Base-by-base conservation (phyloP, 2,329 filamentous ascomycete genomes). In the Stachybotrys chlorohalonatus region DNA sequence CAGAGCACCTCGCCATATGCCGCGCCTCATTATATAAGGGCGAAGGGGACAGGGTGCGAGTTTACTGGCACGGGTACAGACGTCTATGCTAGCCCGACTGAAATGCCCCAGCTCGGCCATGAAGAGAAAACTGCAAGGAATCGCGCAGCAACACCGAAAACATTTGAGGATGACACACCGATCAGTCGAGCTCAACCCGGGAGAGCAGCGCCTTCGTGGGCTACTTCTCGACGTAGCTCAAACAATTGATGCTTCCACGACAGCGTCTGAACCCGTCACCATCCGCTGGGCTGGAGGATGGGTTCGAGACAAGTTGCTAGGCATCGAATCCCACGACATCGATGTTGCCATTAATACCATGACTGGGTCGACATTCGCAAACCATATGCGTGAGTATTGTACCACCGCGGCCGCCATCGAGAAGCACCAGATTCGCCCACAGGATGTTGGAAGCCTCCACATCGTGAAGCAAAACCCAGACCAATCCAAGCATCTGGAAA, bases 401-500 rank as follows among this genome's bases (percentile, higher is more conserved):
- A 79, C 81, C 52, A 71, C 76, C 31, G 75, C 81, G 0, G 79
- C 78, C 5, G 83, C 85, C 56, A 71, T 81, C 4, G 74, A 80
- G 52, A 85, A 83, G 64, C 86, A 92, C 63, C 72, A 70, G 9
- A 76, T 86, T 51, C 68, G 68, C 32, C 66, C 71, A 16, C 79
- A 80, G 53, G 85, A 86, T 55, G 77, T 94, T 53, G 86, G 87
- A 52, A 86, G 83, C 58, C 77, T 96, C 36, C 87, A 96, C 76
- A 95, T 90, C 69, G 93, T 96, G 61, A 86, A 87, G 53, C 87
- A 87, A 55, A 97, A 97, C 68, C 93, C 92, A 1, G 91, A 96
- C 64, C 96, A 96, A 73, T 96, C 91, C 17, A 97, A 97, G 73
- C 90, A 97, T 67, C 81, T 97, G 13, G 93, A 95, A 71, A 97